phyloP scores from a whole-genome alignment of 2,329 filamentous ascomycete species.

The Penicillium corylophilum region DNA sequence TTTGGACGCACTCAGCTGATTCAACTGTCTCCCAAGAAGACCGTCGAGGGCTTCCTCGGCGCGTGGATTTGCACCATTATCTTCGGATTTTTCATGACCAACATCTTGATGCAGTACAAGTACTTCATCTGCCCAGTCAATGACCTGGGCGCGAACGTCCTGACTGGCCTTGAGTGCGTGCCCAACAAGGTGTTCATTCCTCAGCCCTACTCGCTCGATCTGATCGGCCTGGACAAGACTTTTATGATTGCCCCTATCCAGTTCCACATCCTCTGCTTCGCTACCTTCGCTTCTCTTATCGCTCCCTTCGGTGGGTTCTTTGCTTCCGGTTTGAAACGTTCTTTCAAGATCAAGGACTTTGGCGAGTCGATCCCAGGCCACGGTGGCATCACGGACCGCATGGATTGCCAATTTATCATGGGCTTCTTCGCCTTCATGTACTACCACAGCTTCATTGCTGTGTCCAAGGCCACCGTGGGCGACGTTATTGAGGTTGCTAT shows the following conservation, averaged over 20 bases:
- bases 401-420: conserved; percentile 99
- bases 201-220: conserved; percentile 68
- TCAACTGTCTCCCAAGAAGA: conserved; percentile 98
- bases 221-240: conserved; percentile 69
- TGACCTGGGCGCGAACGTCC: conserved; percentile 89
- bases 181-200: conserved; percentile 89
- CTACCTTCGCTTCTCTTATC: conserved; percentile 92
- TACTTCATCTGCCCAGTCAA: conserved; percentile 99
- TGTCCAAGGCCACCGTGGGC: conserved; percentile 81
- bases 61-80: conserved; percentile 94
- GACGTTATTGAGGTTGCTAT: conserved; percentile 88
- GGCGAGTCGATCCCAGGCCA: conserved; percentile 97
- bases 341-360: conserved; percentile 99
- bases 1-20: conserved; percentile 96
- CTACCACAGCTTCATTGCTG: conserved; percentile 94
- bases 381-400: conserved; percentile 95
- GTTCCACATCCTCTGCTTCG: conserved; percentile 85
- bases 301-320: conserved; percentile 98
- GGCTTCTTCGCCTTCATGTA: conserved; percentile 98
- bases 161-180: conserved; percentile 84
- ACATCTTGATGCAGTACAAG: conserved; percentile 82
- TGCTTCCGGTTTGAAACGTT: conserved; percentile 93
- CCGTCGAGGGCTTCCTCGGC: conserved; percentile 92
- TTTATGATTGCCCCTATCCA: conserved; percentile 85
- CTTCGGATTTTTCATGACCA: conserved; percentile 78